These are phyloP conservation scores for Neltuma alba DNA, from an alignment of 306 rosid species.

Conservation along the genomic window DNA sequence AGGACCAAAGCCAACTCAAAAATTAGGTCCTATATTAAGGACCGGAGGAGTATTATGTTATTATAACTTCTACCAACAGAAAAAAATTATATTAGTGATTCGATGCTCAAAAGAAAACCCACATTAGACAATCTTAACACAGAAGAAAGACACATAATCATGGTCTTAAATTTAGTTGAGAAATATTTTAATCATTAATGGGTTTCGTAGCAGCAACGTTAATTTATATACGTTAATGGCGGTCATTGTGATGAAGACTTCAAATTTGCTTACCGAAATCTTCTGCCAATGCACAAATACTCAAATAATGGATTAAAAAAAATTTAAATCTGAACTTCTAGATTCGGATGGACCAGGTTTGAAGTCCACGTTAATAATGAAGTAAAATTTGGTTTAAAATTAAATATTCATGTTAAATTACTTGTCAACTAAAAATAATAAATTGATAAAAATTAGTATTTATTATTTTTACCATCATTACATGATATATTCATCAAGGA, in stretches of 20 bases:
- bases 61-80: not conserved
- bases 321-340: not conserved
- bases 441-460: not conserved
- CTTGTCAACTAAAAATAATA: not conserved
- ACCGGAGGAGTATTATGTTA: not conserved
- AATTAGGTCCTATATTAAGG: too few relatives aligned
- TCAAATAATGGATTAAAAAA: not conserved
- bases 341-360: not conserved
- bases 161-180: not conserved
- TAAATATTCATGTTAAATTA: not conserved
- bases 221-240: not conserved
- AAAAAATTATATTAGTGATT: not conserved
- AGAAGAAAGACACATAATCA: constrained; percentile 20
- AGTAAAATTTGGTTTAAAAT: not conserved
- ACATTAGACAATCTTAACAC: not conserved
- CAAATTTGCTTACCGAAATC: not conserved
- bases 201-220: constrained; percentile 19
- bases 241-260: not conserved
- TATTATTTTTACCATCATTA: not conserved
- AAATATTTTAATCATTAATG: not conserved
- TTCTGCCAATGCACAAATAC: not conserved
- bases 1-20: too few relatives aligned
- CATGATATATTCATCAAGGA: not conserved
- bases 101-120: not conserved
- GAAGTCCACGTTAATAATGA: not conserved